Base-by-base conservation (phyloP, 2,329 filamentous ascomycete genomes). In the Amesomyces nigricolor region DNA sequence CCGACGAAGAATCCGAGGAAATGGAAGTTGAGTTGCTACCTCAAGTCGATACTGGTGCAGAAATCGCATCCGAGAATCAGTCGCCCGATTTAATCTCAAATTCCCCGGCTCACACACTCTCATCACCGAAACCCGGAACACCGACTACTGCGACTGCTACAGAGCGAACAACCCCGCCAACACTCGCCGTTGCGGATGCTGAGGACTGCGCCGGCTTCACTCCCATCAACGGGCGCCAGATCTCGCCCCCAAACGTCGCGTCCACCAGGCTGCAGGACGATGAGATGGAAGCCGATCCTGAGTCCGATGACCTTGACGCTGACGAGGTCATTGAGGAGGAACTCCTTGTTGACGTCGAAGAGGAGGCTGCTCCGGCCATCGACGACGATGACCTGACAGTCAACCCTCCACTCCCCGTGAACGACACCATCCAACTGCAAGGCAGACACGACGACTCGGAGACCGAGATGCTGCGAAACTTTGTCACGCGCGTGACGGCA, bases 401-500 rank as follows among this genome's bases (percentile, higher is more conserved):
- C 9, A 51, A 56, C 1, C 45, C 50, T 1, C 54, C 56, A 2
- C 51, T 32, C 14, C 50, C 57, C 11, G 60, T 64, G 16, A 64
- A 65, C 22, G 64, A 63, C 10, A 66, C 62, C 37, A 56, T 54
- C 13, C 63, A 58, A 32, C 55, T 58, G n/a, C 56, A 59, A 39
- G 61, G 57, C 2, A 39, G 59, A 0, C 65, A 69, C 17, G 66
- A 67, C 1, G 69, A 71, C 45, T 70, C 68, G 1, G 68, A 72
- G 35, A 66, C 66, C 0, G 68, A 69, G 26, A 63, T 71, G 64
- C 62, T 72, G 16, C 64, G 66, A 29, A 66, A 65, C 43, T 72
- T 72, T 57, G 64, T 72, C 30, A 68, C 65, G 26, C 68, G 69
- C 13, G 66, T 68, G 14, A 61, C 63, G 51, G 70, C 68, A 1